Conservation (phyloP, 2,329 filamentous ascomycete genomes). For the Ramularia endophylla region DNA sequence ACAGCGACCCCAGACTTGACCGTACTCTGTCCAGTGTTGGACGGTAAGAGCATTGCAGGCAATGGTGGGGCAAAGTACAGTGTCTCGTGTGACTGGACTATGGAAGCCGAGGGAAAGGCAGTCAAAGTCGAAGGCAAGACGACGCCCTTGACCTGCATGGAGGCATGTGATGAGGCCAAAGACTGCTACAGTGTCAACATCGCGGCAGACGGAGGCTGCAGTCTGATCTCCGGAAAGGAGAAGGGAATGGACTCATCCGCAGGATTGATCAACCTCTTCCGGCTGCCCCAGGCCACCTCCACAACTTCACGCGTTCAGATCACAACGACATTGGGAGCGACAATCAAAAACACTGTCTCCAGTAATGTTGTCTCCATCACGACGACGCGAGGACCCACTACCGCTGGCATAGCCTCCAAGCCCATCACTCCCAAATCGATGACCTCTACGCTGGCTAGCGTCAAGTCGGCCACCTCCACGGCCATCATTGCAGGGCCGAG, state of each 20-base stretch:
- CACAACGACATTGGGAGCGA: not conserved
- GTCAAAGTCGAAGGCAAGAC: slow-evolving; percentile 10
- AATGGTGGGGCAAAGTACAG: slow-evolving; percentile 14
- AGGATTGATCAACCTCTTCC: slow-evolving; percentile 12
- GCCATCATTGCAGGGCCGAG: not conserved
- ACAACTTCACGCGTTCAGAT: not conserved
- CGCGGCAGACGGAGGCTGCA: slow-evolving; percentile 19
- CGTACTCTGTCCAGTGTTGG: slow-evolving; percentile 20
- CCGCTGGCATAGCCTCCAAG: too few relatives aligned
- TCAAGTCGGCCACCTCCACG: not conserved
- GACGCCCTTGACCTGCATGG: slow-evolving; percentile 15
- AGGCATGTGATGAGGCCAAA: slow-evolving; percentile 21
- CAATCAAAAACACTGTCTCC: not conserved
- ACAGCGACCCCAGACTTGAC: slow-evolving; percentile 2
- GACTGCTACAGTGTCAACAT: slow-evolving; percentile 23
- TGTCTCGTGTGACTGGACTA: slow-evolving; percentile 19
- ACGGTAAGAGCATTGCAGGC: slow-evolving; percentile 19
- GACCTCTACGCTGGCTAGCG: too few relatives aligned
- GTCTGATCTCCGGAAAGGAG: slow-evolving; percentile 11
- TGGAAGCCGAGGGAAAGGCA: slow-evolving; percentile 10
- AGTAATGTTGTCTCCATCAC: not conserved
- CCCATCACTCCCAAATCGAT: slow-evolving; percentile 4
- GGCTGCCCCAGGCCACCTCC: slow-evolving; percentile 3
- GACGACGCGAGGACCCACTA: too few relatives aligned
- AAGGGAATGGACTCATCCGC: slow-evolving; percentile 8